Base-by-base conservation (phyloP, 179 eudicot species). In the Amaranthus tricolor region DNA sequence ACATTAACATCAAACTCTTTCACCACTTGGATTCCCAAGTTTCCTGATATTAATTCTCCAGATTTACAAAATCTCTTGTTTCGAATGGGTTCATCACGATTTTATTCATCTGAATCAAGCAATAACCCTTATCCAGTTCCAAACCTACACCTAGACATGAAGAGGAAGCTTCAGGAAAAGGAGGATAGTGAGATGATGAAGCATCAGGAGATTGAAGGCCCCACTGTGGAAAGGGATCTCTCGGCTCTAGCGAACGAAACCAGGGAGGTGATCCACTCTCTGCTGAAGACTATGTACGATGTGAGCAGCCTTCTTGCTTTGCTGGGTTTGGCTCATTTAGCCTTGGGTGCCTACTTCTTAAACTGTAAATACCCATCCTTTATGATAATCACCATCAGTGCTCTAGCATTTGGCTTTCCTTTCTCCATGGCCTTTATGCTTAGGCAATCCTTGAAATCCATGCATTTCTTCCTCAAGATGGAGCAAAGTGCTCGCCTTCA, bases 151-250 rank as follows among this genome's bases (percentile, higher is more conserved):
- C 31, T 24, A 24, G 31, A 24, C 31, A 24, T 24, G 31, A 24
- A 24, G 31, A 24, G 1, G 31, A 24, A 24, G 31, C 31, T 24
- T 1, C 31, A 24, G 31, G 31, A 24, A 24, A 24, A 24, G 31
- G 31, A 24, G 31, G 31, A 24, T 24, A 24, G 0, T 24, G 31
- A 24, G 31, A 24, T 24, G 31, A 60, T 87, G 76, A 86, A 88
- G 87, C 97, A 93, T 82, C 97, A 93, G 70, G 98, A 91, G 50
- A 93, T 93, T 52, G 91, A 89, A 40, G 98, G 97, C 0, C 93
- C 98, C 0, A 93, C 97, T 0, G 98, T 93, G 9, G 98, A 93
- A 56, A 80, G 90, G 2, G 98, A 93, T 51, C 61, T 82, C 13
- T 91, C 98, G 0, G 79, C 93, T 0, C 75, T 93, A 0, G 98